These are phyloP conservation scores for Globisporangium recalcitrans DNA, from an alignment of 352 stramenopile genomes.

Conservation along the genomic window DNA sequence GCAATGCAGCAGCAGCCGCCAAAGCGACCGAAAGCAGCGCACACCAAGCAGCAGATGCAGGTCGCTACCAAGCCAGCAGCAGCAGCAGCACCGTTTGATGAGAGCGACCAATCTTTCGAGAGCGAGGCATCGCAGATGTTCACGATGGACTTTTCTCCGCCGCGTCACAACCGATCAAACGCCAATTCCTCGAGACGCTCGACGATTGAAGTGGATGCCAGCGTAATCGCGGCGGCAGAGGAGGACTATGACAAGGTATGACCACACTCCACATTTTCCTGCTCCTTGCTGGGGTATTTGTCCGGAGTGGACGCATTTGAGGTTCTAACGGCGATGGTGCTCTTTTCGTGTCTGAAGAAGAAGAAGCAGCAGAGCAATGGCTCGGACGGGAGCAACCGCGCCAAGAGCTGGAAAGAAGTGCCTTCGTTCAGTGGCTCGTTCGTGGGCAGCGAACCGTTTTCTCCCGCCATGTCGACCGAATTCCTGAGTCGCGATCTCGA, in stretches of 20 bases:
- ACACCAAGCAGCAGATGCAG: slow-evolving; percentile 24
- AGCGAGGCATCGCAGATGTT: slow-evolving; percentile 10
- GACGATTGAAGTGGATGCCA: slow-evolving; percentile 13
- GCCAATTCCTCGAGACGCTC: slow-evolving; percentile 15
- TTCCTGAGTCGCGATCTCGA: slow-evolving; percentile 60
- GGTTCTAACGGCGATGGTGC: slow-evolving; percentile 3
- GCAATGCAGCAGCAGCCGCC: slow-evolving; percentile 8
- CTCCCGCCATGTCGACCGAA: slow-evolving; percentile 33
- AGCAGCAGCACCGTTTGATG: not conserved
- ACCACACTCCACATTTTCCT: not conserved
- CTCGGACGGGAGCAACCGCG: not conserved
- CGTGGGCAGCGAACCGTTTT: slow-evolving; percentile 25
- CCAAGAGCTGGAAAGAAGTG: slow-evolving; percentile 8
- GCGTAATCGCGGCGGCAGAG: not conserved
- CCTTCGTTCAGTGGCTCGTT: slow-evolving; percentile 23
- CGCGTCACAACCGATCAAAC: slow-evolving; percentile 16
- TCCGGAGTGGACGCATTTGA: slow-evolving; percentile 5
- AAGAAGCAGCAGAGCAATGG: slow-evolving; percentile 10
- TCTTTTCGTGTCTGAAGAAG: slow-evolving; percentile 2
- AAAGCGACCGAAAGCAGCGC: slow-evolving; percentile 20
- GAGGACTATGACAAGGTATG: slow-evolving; percentile 18
- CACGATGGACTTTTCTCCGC: slow-evolving; percentile 18
- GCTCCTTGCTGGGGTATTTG: not conserved
- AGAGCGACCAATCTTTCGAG: slow-evolving; percentile 17
- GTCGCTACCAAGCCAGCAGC: not conserved